Base-by-base conservation (phyloP, 257 asterid species). In the Striga asiatica region DNA sequence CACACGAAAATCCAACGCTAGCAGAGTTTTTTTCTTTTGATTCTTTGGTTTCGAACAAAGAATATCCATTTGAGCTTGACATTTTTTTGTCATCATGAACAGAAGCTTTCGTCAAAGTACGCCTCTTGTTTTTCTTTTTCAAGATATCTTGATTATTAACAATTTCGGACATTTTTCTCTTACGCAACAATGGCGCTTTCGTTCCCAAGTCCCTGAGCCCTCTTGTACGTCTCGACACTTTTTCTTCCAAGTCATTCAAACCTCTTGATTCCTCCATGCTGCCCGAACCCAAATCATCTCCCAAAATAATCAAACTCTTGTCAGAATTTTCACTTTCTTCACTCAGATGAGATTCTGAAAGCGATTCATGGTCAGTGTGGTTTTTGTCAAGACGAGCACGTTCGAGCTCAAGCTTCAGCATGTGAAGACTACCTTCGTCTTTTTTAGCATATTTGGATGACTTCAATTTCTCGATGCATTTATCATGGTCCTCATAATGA, bases 341-440 rank as follows among this genome's bases (percentile, higher is more conserved):
- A 59, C 53, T 65, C 20, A 72, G 55, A 62, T 65, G 55, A 17
- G 62, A 50, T 28, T 72, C 63, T 55, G 69, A 68, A 57, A 71
- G 76, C 2, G 81, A 65, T 46, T 66, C 72, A 25, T 8, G 16
- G 32, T 62, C 72, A 0, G 71, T 75, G 42, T 61, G 74, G 39
- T 74, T 72, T 60, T 66, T 68, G 19, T 73, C 76, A 5, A 76
- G 66, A 63, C 72, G 75, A 62, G 81, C 79, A 37, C 60, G 77
- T 70, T 84, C 91, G 41, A 84, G 79, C 71, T 84, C 86, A 31
- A 88, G 95, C n/a, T n/a, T n/a, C n/a, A n/a, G n/a, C 1, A 95
- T 95, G n/a, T 82, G 84, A 60, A 80, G 82, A 60, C 84, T 88
- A 61, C 95, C 97, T 55, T 80, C 93, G 57, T 88, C 95, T 75